Evolutionary conservation across 2,329 filamentous ascomycete genomes (phyloP).

Genomic region (Aspergillus sp.): DNA sequence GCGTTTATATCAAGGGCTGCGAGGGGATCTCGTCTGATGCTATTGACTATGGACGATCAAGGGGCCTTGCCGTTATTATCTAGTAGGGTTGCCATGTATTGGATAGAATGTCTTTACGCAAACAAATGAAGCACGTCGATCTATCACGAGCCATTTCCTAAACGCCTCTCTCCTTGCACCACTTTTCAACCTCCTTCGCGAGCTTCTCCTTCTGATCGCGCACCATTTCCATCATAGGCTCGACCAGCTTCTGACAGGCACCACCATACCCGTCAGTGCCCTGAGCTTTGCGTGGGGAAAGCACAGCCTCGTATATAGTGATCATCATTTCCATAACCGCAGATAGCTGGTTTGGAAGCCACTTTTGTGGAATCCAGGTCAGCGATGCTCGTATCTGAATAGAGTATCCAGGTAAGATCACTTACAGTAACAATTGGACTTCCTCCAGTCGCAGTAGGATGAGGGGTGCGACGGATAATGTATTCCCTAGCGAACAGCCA

Average conservation of each 20-base stretch:
- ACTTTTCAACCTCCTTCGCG: constrained; percentile 49
- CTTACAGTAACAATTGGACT: constrained; percentile 54
- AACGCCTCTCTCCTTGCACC: constrained; percentile 52
- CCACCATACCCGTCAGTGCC: constrained; percentile 28
- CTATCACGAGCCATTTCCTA: constrained; percentile 16
- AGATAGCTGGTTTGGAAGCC: constrained; percentile 54
- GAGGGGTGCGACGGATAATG: constrained; percentile 50
- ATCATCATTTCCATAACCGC: constrained; percentile 56
- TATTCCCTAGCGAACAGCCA: constrained; percentile 56
- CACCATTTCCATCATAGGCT: constrained; percentile 44
- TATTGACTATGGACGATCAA: constrained; percentile 36
- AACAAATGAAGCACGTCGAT: background rate
- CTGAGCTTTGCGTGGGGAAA: constrained; percentile 39
- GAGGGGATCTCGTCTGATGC: constrained; percentile 40
- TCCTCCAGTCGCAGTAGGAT: constrained; percentile 54
- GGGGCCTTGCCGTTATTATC: constrained; percentile 28
- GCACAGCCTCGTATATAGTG: constrained; percentile 46
- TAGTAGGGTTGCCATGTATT: background rate
- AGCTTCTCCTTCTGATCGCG: constrained; percentile 40
- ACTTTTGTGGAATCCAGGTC: constrained; percentile 32
- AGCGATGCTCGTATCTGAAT: background rate
- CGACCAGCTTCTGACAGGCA: constrained; percentile 41
- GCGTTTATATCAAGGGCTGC: constrained; percentile 33
- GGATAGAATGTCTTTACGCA: background rate
- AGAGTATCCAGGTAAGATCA: background rate